Evolutionary conservation across 176 grass and related monocot genomes (phyloP).

Genomic region (Paspalum notatum): DNA sequence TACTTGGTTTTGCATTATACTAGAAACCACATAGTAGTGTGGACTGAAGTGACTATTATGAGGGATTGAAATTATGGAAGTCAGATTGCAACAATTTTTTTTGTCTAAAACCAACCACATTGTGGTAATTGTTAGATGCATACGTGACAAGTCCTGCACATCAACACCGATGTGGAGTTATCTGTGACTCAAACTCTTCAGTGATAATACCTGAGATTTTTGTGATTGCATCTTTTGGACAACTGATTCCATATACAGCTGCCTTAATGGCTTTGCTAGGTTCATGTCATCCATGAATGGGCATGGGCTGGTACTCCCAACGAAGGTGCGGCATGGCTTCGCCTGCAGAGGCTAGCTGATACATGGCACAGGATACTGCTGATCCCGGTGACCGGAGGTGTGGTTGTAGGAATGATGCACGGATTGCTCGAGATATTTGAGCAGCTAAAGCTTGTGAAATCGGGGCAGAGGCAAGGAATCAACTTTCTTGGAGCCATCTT

Average conservation of each 20-base stretch:
- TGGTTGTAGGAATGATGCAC: slow-evolving; percentile 97
- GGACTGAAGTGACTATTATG: background rate
- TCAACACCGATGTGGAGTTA: background rate
- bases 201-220: slow-evolving; percentile 12
- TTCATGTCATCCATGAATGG: slow-evolving; percentile 98
- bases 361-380: slow-evolving; percentile 97
- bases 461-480: slow-evolving; percentile 57
- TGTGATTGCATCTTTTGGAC: slow-evolving; percentile 37
- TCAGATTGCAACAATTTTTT: slow-evolving; percentile 11
- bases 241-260: slow-evolving; percentile 50
- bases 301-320: slow-evolving; percentile 97
- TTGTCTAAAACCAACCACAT: background rate
- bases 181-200: background rate
- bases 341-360: slow-evolving; percentile 79
- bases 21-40: background rate
- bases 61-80: background rate
- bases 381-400: slow-evolving; percentile 90
- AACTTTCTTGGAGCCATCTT: slow-evolving; percentile 77
- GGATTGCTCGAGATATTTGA: slow-evolving; percentile 92
- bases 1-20: slow-evolving; percentile 3
- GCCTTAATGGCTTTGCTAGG: slow-evolving; percentile 54
- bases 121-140: background rate
- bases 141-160: no score
- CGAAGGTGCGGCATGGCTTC: slow-evolving; percentile 96
- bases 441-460: slow-evolving; percentile 68